phyloP scores from a whole-genome alignment of 1,139 yeast species.

The Kodamaea sp. region DNA sequence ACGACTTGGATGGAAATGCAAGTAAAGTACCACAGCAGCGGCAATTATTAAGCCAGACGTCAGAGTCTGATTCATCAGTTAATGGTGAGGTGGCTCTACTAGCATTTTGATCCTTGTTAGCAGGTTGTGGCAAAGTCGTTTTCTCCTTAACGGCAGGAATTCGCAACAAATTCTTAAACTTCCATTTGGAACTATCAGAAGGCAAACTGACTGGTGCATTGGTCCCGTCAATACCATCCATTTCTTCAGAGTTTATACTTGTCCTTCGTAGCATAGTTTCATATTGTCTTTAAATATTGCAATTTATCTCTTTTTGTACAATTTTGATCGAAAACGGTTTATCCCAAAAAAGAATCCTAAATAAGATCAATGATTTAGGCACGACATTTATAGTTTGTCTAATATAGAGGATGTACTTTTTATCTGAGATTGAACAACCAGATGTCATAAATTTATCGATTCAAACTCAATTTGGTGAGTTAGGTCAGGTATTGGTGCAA shows the following conservation, averaged over 20 bases:
- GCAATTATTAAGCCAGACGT: conserved; percentile 26
- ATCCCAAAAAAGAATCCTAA: too few species aligned
- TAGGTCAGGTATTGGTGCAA: conserved; percentile 17
- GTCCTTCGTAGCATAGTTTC: too few species aligned
- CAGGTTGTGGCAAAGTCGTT: background rate
- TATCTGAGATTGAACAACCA: conserved; percentile 20
- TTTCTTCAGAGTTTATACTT: too few species aligned
- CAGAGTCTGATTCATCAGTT: background rate
- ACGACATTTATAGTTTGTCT: too few species aligned
- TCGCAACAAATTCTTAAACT: conserved; percentile 5
- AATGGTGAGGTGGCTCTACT: too few species aligned
- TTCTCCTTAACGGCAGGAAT: conserved; percentile 2
- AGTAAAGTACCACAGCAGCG: conserved; percentile 62
- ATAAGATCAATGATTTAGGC: too few species aligned
- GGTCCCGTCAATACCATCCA: too few species aligned
- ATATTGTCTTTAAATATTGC: too few species aligned
- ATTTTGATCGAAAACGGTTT: too few species aligned
- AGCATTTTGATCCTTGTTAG: background rate
- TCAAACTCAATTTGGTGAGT: conserved; percentile 11
- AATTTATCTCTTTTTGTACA: too few species aligned
- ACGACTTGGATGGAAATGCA: conserved; percentile 42
- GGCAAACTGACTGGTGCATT: too few species aligned
- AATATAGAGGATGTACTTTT: conserved; percentile 7
- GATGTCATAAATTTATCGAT: conserved; percentile 16
- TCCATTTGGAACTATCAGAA: conserved; percentile 1